Percentiles rank a stretch among this genome's conserved stretches.
These are phyloP conservation scores for Diaporthe sp. DNA, from an alignment of 2,329 filamentous ascomycete species.

Conservation along the genomic window DNA sequence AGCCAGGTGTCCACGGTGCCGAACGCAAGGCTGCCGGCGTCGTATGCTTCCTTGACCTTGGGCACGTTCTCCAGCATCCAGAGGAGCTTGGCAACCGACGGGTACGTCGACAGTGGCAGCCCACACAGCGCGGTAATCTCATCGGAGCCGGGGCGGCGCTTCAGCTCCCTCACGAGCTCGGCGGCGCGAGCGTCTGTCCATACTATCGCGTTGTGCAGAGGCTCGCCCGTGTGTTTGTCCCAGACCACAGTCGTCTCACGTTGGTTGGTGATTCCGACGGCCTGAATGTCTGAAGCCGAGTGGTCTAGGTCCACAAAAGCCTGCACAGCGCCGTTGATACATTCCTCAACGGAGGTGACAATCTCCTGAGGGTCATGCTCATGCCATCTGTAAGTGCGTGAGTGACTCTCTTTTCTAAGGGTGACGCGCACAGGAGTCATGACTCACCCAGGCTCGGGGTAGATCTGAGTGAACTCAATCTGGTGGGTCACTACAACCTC, in stretches of 20 bases:
- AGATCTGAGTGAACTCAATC: constrained; percentile 86
- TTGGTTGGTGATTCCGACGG: constrained; percentile 90
- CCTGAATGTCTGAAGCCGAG: constrained; percentile 74
- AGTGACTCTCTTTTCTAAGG: constrained; percentile 28
- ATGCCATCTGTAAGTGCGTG: constrained; percentile 74
- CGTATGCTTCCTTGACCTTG: constrained; percentile 78
- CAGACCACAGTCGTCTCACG: constrained; percentile 89
- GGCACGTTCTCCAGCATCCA: constrained; percentile 83
- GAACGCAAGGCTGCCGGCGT: constrained; percentile 80
- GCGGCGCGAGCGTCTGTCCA: constrained; percentile 90
- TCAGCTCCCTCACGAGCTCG: constrained; percentile 79
- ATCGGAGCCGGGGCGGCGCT: constrained; percentile 73
- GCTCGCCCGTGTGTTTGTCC: constrained; percentile 83
- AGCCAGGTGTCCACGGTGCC: constrained; percentile 92
- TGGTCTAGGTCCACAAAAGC: constrained; percentile 77
- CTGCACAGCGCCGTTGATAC: constrained; percentile 80
- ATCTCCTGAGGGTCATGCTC: constrained; percentile 87
- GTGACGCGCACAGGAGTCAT: constrained; percentile 18
- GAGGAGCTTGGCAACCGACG: constrained; percentile 84
- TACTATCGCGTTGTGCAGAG: constrained; percentile 85
- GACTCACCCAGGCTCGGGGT: constrained; percentile 84
- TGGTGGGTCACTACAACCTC: constrained; percentile 85
- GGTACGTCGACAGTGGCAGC: constrained; percentile 87
- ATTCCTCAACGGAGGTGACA: constrained; percentile 78
- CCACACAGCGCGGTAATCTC: constrained; percentile 78